A percentile compares a stretch with the other conserved stretches of the same genome.
Evolutionary conservation across 129 eudicot genomes (phyloP).

Genomic region (Flaveria linearis): DNA sequence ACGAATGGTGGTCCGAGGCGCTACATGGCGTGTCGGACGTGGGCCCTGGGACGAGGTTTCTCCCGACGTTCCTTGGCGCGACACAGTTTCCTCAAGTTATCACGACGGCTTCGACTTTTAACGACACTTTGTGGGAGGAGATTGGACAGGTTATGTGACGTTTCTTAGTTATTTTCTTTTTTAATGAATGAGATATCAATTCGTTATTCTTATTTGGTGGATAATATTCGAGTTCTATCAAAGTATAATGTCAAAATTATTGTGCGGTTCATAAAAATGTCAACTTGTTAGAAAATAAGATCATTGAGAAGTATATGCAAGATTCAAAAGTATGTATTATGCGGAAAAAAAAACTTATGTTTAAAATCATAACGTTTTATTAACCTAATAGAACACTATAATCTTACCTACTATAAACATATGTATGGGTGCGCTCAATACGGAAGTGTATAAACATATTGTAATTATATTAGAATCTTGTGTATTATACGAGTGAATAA

Average conservation of each 20-base stretch:
- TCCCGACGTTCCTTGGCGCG: constrained; percentile 69
- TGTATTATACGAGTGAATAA: too few relatives aligned
- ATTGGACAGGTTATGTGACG: constrained; percentile 70
- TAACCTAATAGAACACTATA: too few relatives aligned
- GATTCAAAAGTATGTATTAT: background rate
- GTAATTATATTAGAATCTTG: too few relatives aligned
- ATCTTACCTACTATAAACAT: too few relatives aligned
- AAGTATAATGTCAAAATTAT: background rate
- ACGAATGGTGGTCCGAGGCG: constrained; percentile 99
- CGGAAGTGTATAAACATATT: too few relatives aligned
- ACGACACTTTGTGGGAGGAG: constrained; percentile 77
- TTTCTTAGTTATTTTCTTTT: background rate
- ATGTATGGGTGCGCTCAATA: too few relatives aligned
- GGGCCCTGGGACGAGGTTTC: constrained; percentile 84
- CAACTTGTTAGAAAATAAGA: background rate
- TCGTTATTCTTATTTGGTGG: background rate
- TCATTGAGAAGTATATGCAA: background rate
- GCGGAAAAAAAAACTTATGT: background rate
- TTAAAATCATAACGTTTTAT: background rate
- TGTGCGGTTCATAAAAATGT: too few relatives aligned
- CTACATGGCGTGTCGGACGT: constrained; percentile 89
- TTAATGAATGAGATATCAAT: background rate
- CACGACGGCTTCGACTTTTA: constrained; percentile 78
- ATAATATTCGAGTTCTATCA: background rate
- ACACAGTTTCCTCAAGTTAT: constrained; percentile 97